Conservation (phyloP, 2,329 filamentous ascomycete species). For the Pseudopyricularia javanii region DNA sequence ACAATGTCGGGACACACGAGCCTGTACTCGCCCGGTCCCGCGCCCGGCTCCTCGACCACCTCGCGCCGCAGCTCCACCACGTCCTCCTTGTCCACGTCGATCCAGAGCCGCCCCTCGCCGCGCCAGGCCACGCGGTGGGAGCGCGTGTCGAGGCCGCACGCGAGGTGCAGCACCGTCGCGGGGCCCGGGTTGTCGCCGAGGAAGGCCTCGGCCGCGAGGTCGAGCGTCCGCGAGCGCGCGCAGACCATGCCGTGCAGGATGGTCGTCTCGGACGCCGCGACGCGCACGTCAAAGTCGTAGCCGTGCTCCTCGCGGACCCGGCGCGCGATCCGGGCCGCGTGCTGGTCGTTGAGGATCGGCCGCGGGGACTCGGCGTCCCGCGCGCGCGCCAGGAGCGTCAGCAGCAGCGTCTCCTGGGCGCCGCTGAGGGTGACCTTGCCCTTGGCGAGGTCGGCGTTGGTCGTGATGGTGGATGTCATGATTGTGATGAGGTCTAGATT, state of each 20-base stretch:
- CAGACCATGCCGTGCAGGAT: neutral
- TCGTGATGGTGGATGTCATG: too few relatives aligned
- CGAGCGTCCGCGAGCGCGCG: neutral
- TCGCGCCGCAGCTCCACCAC: neutral
- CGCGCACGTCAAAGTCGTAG: neutral
- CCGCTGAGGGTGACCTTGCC: constrained; percentile 9
- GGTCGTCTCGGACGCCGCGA: neutral
- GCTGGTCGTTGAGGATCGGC: constrained; percentile 11
- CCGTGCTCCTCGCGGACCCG: constrained; percentile 10
- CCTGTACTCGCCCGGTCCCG: neutral
- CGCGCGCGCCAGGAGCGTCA: constrained; percentile 11
- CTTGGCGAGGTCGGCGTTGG: constrained; percentile 1
- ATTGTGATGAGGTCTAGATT: neutral
- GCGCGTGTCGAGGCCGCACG: neutral
- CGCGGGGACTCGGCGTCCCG: constrained; percentile 8
- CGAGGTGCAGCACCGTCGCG: neutral
- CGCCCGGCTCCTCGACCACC: neutral
- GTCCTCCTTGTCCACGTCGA: neutral
- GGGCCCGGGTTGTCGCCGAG: neutral
- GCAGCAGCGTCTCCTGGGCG: constrained; percentile 11
- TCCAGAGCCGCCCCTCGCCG: neutral
- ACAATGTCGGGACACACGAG: neutral
- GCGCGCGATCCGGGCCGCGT: constrained; percentile 8
- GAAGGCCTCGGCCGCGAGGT: neutral
- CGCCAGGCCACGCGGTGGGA: neutral